Conservation (phyloP, 2,329 filamentous ascomycete species). For the Xylaria sp. region DNA sequence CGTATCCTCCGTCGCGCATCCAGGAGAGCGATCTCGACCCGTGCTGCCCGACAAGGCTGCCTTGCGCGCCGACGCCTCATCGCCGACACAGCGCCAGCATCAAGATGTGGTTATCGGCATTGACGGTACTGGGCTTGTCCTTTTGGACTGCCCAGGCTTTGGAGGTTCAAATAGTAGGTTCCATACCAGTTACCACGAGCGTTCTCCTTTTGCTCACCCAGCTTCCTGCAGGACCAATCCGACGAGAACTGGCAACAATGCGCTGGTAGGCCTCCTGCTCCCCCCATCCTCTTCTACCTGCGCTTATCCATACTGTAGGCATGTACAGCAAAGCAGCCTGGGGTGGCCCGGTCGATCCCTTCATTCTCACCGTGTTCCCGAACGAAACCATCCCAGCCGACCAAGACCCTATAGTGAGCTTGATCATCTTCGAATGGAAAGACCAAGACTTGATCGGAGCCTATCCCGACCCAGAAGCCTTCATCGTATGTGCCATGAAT, state of each 20-base stretch:
- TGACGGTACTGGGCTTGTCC: conserved; percentile 65
- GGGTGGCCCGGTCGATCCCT: conserved; percentile 89
- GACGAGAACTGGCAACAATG: conserved; percentile 85
- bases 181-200: conserved; percentile 11
- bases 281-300: not conserved
- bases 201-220: conserved; percentile 30
- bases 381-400: conserved; percentile 66
- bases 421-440: conserved; percentile 94
- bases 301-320: conserved; percentile 61
- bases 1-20: conserved; percentile 1
- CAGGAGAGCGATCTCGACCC: conserved; percentile 32
- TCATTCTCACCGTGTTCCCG: conserved; percentile 85
- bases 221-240: conserved; percentile 71
- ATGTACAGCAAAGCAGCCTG: conserved; percentile 94
- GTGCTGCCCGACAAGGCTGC: conserved; percentile 47
- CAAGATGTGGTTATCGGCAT: conserved; percentile 64
- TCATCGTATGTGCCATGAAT: conserved; percentile 58
- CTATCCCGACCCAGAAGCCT: conserved; percentile 63
- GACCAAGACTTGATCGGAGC: conserved; percentile 84
- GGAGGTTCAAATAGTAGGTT: conserved; percentile 67
- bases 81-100: conserved; percentile 54
- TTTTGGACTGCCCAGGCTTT: conserved; percentile 65
- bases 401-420: conserved; percentile 79
- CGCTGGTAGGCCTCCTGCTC: conserved; percentile 59
- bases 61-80: conserved; percentile 43